Evolutionary conservation across 371 early-diverging fungal species (phyloP).

Genomic region (Mortierella sp.): DNA sequence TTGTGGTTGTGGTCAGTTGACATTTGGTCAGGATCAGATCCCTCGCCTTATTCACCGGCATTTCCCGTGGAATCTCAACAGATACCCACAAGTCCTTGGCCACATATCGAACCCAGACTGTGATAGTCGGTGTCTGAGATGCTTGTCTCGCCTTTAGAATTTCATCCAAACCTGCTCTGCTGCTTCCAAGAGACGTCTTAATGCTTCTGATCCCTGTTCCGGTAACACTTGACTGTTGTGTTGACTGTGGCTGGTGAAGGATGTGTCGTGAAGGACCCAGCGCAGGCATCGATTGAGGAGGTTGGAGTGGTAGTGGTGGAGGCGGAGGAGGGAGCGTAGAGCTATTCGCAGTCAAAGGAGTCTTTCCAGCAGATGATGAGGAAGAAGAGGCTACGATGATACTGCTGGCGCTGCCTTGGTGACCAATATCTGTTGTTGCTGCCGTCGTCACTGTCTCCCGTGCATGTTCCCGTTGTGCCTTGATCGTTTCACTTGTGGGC

Average conservation of each 20-base stretch:
- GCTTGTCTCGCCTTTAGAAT: not conserved
- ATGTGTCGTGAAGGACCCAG: conserved; percentile 7
- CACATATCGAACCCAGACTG: conserved; percentile 46
- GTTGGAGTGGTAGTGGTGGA: conserved; percentile 13
- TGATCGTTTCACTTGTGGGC: not conserved
- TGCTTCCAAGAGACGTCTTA: not conserved
- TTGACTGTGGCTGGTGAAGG: conserved; percentile 3
- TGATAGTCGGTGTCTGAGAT: conserved; percentile 10
- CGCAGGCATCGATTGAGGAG: not conserved
- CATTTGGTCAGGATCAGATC: conserved; percentile 36
- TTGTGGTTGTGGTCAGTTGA: conserved; percentile 21
- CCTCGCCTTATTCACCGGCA: conserved; percentile 37
- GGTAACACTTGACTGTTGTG: conserved; percentile 1
- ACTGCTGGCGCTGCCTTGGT: not conserved
- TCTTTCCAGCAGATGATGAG: conserved; percentile 10
- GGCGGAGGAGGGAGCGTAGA: not conserved
- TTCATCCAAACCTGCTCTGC: not conserved
- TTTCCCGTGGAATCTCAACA: conserved; percentile 35
- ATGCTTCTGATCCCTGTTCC: not conserved
- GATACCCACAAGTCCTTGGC: conserved; percentile 46
- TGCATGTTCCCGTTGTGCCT: conserved; percentile 1
- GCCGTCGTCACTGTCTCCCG: not conserved
- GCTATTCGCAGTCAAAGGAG: too few species aligned
- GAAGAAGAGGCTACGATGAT: not conserved
- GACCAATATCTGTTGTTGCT: not conserved